These are phyloP conservation scores for Claviceps humidiphila DNA, from an alignment of 2,329 filamentous ascomycete species.

Conservation along the genomic window DNA sequence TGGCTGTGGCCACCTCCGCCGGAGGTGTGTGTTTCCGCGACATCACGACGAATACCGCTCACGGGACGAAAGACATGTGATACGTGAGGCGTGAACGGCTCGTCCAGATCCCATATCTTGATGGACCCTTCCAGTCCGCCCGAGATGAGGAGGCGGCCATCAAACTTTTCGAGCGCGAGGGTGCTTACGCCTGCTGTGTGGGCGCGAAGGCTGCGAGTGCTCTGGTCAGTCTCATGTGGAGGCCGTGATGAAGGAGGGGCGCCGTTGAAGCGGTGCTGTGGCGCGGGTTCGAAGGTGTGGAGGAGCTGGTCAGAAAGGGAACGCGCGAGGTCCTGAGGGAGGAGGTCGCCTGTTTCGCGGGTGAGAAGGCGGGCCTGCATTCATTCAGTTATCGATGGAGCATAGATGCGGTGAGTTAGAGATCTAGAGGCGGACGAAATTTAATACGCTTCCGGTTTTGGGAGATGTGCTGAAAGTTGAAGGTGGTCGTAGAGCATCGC, in stretches of 20 bases:
- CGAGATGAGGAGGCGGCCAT: constrained; percentile 64
- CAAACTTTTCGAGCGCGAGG: constrained; percentile 68
- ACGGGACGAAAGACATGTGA: constrained; percentile 41
- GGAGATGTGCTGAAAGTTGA: neutral
- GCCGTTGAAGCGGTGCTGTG: constrained; percentile 58
- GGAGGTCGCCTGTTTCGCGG: constrained; percentile 57
- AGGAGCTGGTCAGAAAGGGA: constrained; percentile 53
- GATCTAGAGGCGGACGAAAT: neutral
- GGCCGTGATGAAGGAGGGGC: constrained; percentile 9
- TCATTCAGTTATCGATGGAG: constrained; percentile 18
- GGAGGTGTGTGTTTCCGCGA: neutral
- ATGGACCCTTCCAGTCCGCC: constrained; percentile 77
- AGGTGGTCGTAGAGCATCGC: neutral
- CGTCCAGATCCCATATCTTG: constrained; percentile 76
- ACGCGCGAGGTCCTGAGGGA: constrained; percentile 49
- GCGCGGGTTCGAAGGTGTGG: constrained; percentile 53
- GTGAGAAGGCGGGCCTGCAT: constrained; percentile 69
- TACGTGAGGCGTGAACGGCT: constrained; percentile 30
- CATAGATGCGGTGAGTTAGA: neutral
- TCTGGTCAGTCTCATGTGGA: constrained; percentile 13
- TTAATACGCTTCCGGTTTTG: too few species aligned
- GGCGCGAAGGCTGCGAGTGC: constrained; percentile 38
- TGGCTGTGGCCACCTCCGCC: constrained; percentile 41
- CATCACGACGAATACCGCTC: constrained; percentile 33
- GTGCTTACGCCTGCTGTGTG: constrained; percentile 70